Evolutionary conservation across 2,329 filamentous ascomycete genomes (phyloP).

Genomic region (Hymenoscyphus repandus): DNA sequence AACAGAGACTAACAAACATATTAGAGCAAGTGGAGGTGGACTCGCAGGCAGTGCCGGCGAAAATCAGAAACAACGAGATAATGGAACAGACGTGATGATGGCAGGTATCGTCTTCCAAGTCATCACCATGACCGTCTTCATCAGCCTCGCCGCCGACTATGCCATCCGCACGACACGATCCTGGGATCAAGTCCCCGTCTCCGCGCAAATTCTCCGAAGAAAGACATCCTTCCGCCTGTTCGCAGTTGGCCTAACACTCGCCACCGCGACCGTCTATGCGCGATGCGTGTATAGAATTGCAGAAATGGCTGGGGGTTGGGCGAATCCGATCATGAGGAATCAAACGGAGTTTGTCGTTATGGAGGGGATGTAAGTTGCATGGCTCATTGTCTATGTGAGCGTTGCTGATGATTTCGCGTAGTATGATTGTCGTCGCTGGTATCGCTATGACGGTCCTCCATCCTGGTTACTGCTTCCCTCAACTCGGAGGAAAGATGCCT

Average conservation of each 20-base stretch:
- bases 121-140: constrained; percentile 33
- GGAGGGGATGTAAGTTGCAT: neutral
- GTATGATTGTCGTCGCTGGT: constrained; percentile 44
- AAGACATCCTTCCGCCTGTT: constrained; percentile 14
- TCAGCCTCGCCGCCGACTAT: constrained; percentile 45
- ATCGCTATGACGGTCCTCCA: constrained; percentile 42
- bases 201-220: constrained; percentile 6
- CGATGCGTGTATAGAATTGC: constrained; percentile 36
- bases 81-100: constrained; percentile 33
- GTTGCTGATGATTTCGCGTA: constrained; percentile 1
- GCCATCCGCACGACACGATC: constrained; percentile 31
- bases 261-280: constrained; percentile 17
- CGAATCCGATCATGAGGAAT: constrained; percentile 58
- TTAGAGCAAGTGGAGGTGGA: constrained; percentile 38
- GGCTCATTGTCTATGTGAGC: neutral
- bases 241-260: constrained; percentile 10
- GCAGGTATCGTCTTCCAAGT: constrained; percentile 37
- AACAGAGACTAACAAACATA: neutral
- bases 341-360: constrained; percentile 49
- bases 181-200: constrained; percentile 13
- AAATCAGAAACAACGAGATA: constrained; percentile 6
- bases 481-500: neutral
- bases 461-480: constrained; percentile 29
- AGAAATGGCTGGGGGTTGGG: constrained; percentile 61
- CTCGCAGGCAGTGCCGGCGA: constrained; percentile 35